These are phyloP conservation scores for Pogostemon cablin DNA, from an alignment of 257 asterid species.

Conservation along the genomic window DNA sequence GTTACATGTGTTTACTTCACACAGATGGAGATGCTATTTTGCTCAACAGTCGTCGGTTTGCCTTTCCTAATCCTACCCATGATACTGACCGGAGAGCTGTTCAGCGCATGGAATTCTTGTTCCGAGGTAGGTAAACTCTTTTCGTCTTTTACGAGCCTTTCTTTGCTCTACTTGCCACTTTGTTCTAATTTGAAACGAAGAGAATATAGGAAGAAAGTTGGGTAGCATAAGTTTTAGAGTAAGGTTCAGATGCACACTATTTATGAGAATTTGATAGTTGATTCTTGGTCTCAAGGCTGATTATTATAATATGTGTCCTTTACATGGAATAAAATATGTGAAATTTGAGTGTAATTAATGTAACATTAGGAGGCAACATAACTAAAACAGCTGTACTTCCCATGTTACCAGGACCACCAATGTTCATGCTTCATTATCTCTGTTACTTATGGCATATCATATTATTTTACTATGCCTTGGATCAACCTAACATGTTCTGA, in stretches of 20 bases:
- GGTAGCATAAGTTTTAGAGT: too few species aligned
- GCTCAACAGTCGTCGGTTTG: constrained; percentile 81
- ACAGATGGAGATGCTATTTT: constrained; percentile 87
- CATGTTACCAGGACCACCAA: constrained; percentile 10
- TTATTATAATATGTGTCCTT: neutral
- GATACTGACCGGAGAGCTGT: constrained; percentile 77
- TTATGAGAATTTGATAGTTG: neutral
- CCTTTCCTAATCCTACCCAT: constrained; percentile 79
- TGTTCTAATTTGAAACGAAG: too few species aligned
- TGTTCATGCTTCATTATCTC: neutral
- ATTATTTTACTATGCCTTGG: neutral
- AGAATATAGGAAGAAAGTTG: too few species aligned
- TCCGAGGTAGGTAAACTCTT: constrained; percentile 48
- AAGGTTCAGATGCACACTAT: too few species aligned
- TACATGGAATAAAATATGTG: constrained; percentile 5
- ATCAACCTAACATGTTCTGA: constrained; percentile 2
- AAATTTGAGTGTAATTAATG: neutral
- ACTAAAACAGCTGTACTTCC: constrained; percentile 1
- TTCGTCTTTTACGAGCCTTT: neutral
- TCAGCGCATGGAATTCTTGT: constrained; percentile 78
- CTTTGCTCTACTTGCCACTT: too few species aligned
- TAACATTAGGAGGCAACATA: neutral
- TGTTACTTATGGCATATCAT: neutral
- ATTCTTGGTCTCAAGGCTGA: constrained; percentile 1
- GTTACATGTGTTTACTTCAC: neutral